Base-by-base conservation (phyloP, 345 rosid genomes). In the Salix purpurea region DNA sequence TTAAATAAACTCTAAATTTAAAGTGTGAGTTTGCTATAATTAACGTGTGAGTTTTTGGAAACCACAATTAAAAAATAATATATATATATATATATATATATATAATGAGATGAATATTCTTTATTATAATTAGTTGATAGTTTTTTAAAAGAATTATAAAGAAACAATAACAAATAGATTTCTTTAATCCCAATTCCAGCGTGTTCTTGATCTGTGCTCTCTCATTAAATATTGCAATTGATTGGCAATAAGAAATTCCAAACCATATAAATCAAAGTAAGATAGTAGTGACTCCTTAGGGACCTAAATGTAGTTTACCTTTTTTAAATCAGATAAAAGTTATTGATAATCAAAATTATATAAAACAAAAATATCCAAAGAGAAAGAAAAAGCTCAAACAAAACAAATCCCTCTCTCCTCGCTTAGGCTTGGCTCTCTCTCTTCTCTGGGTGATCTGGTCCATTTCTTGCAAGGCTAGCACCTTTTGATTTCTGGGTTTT, bases 361-460 rank as follows among this genome's bases (percentile, higher is more conserved):
- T 4, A 70, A 54, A 58, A n/a, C 3, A 44, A 26, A 40, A 24
- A 24, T 18, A 13, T 28, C 21, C 18, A 11, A 6, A 70, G 66
- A 40, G 52, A 65, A 8, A 62, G 40, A 67, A 9, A 24, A 52
- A 10, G 6, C 46, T 13, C 60, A 65, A 34, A 58, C 24, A 19
- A 32, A 18, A 23, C 15, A 19, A n/a, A 75, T 18, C 70, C n/a
- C 16, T 50, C 74, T 52, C 82, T 77, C 66, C 64, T 10, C 64
- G 3, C 11, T 9, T 24, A 37, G 73, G 54, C 72, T 56, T 19
- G 58, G 54, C 37, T 76, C 46, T 71, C 70, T 61, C 58, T 62
- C 65, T 28, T 69, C 56, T 74, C 40, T 52, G 65, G 83, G 83
- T 80, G 87, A 84, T 76, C 90, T 84, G 81, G 83, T 78, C 70